phyloP scores from a whole-genome alignment of 805 yeast genomes.

The Blastobotrys parvus region DNA sequence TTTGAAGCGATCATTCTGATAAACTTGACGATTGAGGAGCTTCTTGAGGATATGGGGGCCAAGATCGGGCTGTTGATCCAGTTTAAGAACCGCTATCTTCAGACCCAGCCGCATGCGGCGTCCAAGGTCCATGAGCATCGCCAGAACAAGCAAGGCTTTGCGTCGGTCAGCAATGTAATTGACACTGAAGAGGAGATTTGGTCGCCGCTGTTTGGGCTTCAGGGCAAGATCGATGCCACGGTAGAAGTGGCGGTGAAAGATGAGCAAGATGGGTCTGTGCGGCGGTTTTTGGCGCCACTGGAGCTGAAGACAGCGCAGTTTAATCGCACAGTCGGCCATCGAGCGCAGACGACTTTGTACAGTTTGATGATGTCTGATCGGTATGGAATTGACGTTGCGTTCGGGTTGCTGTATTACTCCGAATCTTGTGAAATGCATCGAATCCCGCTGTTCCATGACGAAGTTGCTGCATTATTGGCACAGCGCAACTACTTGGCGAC shows the following conservation, averaged over 20 bases:
- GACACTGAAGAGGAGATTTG: conserved; percentile 88
- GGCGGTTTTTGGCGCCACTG: conserved; percentile 54
- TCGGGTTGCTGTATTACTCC: conserved; percentile 68
- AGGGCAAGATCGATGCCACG: conserved; percentile 87
- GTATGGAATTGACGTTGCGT: conserved; percentile 58
- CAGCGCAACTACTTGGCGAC: conserved; percentile 63
- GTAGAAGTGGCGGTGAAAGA: conserved; percentile 47
- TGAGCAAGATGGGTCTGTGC: conserved; percentile 26
- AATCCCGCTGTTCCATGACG: conserved; percentile 45
- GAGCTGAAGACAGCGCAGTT: conserved; percentile 80
- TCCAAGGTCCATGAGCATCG: conserved; percentile 15
- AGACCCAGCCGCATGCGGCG: conserved; percentile 2
- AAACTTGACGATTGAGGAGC: conserved; percentile 45
- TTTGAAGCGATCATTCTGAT: conserved; percentile 42
- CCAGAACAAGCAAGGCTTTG: conserved; percentile 28
- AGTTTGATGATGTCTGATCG: conserved; percentile 71
- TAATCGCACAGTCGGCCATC: conserved; percentile 53
- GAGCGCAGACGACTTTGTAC: conserved; percentile 81
- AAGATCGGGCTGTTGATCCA: conserved; percentile 35
- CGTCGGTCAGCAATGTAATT: conserved; percentile 54
- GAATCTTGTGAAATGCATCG: conserved; percentile 47
- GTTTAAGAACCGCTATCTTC: conserved; percentile 25
- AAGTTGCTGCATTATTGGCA: conserved; percentile 60
- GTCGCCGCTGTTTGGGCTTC: conserved; percentile 84
- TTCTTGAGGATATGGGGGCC: conserved; percentile 39